Evolutionary conservation across 2,329 filamentous ascomycete species (phyloP).

Genomic region (Colletotrichum sp.): DNA sequence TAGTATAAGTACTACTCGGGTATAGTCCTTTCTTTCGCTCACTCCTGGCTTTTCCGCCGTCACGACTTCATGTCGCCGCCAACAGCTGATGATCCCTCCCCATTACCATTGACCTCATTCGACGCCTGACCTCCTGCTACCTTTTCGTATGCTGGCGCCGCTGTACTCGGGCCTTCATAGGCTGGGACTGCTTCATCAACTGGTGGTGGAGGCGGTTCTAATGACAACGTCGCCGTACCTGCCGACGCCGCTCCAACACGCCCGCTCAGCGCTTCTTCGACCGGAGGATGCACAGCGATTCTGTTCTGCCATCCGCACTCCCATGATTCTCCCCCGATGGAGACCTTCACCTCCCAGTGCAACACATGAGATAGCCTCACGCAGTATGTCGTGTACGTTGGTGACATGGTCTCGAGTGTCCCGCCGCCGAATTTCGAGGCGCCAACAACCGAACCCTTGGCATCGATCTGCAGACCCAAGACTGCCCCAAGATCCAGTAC

Average conservation of each 20-base stretch:
- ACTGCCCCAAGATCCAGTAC: background rate
- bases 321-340: background rate
- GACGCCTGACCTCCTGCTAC: background rate
- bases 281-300: background rate
- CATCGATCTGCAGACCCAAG: background rate
- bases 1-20: fast-evolving
- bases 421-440: background rate
- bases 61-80: background rate
- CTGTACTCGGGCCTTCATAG: background rate
- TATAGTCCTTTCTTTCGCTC: background rate
- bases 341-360: background rate
- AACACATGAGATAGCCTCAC: background rate
- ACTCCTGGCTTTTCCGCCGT: background rate
- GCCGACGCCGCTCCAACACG: background rate
- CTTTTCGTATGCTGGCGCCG: constrained; percentile 1
- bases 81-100: background rate
- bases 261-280: background rate
- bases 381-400: background rate
- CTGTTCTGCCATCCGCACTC: background rate
- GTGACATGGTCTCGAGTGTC: background rate
- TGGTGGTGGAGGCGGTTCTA: background rate
- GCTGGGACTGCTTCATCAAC: background rate
- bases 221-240: background rate
- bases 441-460: background rate
- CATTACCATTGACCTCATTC: background rate